These are phyloP conservation scores for Thelonectria discophora DNA, from an alignment of 2,329 filamentous ascomycete genomes.

Conservation along the genomic window DNA sequence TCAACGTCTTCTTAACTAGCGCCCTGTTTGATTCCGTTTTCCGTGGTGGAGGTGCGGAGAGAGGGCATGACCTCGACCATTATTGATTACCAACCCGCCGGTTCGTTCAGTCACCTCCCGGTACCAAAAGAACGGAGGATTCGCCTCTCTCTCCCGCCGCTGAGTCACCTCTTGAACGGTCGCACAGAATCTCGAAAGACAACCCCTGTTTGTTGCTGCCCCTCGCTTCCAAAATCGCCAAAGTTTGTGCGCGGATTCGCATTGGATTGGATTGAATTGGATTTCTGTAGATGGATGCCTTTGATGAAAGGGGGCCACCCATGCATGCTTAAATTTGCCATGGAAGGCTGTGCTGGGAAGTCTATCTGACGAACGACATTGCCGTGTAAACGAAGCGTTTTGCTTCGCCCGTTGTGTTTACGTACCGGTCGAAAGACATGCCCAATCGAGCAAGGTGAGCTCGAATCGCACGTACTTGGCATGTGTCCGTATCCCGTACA, in stretches of 20 bases:
- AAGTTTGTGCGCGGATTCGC: too few relatives aligned
- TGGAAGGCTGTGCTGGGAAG: background rate
- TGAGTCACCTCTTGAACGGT: background rate
- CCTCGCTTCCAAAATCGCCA: background rate
- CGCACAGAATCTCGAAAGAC: too few relatives aligned
- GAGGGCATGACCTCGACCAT: slow-evolving; percentile 1
- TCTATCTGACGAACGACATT: background rate
- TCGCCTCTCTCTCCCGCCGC: background rate
- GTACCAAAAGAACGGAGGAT: background rate
- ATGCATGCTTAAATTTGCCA: background rate
- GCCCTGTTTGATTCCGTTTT: background rate
- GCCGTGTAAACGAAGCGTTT: background rate
- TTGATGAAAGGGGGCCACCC: background rate
- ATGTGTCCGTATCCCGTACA: too few relatives aligned
- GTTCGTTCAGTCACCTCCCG: background rate
- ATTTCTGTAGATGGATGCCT: too few relatives aligned
- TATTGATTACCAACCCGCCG: slow-evolving; percentile 7
- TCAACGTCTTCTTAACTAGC: background rate
- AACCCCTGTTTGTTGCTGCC: too few relatives aligned
- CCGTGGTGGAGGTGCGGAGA: background rate
- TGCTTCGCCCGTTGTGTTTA: background rate
- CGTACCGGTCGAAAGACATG: slow-evolving; percentile 2
- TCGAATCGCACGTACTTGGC: too few relatives aligned
- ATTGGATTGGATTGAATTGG: too few relatives aligned
- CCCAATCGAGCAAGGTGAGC: background rate